These are phyloP conservation scores for Stagonosporopsis vannaccii DNA, from an alignment of 2,329 filamentous ascomycete genomes.

Conservation along the genomic window DNA sequence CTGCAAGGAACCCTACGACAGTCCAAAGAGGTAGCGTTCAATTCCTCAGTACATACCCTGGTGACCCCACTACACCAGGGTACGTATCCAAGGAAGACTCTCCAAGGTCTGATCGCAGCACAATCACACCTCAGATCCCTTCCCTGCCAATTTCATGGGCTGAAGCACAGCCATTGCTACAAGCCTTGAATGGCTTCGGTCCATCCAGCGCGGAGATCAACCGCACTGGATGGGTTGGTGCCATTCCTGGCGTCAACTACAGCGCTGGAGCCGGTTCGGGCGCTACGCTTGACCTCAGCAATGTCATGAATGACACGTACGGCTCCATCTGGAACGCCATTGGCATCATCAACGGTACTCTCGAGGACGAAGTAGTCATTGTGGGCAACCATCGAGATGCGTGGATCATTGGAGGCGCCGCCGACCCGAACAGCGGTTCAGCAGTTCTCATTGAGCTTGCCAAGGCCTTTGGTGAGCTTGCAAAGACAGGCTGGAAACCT, in stretches of 20 bases:
- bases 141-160: conserved; percentile 85
- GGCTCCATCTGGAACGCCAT: conserved; percentile 81
- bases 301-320: conserved; percentile 81
- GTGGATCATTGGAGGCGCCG: conserved; percentile 62
- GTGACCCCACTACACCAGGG: conserved; percentile 55
- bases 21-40: conserved; percentile 58
- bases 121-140: conserved; percentile 76
- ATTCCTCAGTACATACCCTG: conserved; percentile 68
- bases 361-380: conserved; percentile 63
- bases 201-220: conserved; percentile 59
- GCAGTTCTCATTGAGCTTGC: conserved; percentile 59
- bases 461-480: conserved; percentile 58
- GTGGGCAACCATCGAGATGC: conserved; percentile 63
- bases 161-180: conserved; percentile 81
- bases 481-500: conserved; percentile 60
- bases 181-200: conserved; percentile 82
- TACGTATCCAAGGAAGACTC: conserved; percentile 85
- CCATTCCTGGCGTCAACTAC: conserved; percentile 46
- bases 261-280: conserved; percentile 60
- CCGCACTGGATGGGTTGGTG: conserved; percentile 48
- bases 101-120: conserved; percentile 71
- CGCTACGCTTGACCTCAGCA: conserved; percentile 57
- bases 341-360: conserved; percentile 72
- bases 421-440: conserved; percentile 61
- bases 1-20: conserved; percentile 54